A percentile compares a stretch with the other conserved stretches of the same genome.
Conservation (phyloP, 2,329 filamentous ascomycete species). For the Colletotrichum siamense region DNA sequence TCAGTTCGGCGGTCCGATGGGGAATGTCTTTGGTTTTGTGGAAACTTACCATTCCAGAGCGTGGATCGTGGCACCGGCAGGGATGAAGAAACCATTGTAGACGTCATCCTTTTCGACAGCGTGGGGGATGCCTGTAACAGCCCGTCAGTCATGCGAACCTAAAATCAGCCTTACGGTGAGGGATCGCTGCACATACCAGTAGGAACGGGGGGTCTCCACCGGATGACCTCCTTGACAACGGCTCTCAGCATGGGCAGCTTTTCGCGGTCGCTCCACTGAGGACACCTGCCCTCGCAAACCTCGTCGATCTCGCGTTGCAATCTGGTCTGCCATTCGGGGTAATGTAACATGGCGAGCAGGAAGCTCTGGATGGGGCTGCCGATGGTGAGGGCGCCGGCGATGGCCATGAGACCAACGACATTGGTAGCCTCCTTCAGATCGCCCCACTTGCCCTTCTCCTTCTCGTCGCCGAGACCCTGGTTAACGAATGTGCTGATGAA, state of each 20-base stretch:
- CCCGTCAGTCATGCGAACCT: constrained; percentile 25
- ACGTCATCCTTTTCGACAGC: constrained; percentile 55
- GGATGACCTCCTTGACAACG: constrained; percentile 48
- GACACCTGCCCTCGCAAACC: constrained; percentile 44
- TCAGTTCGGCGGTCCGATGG: background rate
- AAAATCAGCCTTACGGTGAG: background rate
- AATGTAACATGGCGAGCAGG: constrained; percentile 32
- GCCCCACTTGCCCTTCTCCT: constrained; percentile 31
- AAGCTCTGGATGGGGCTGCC: constrained; percentile 46
- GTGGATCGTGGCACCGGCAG: constrained; percentile 56
- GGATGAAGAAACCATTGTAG: constrained; percentile 58
- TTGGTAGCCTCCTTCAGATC: constrained; percentile 44
- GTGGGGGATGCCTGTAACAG: constrained; percentile 48
- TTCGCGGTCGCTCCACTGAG: constrained; percentile 43
- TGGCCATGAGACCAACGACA: constrained; percentile 52
- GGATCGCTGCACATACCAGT: constrained; percentile 43
- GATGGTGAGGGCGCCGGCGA: constrained; percentile 47
- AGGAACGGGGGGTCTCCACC: constrained; percentile 61
- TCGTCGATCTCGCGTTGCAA: constrained; percentile 46
- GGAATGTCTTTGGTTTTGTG: background rate
- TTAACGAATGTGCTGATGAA: constrained; percentile 48
- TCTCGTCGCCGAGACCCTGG: constrained; percentile 30
- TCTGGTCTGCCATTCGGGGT: constrained; percentile 37
- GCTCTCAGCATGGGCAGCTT: constrained; percentile 43
- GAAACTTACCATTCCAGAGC: constrained; percentile 32